phyloP scores from a whole-genome alignment of 2,329 filamentous ascomycete species.

The Pestalotiopsis sp. region DNA sequence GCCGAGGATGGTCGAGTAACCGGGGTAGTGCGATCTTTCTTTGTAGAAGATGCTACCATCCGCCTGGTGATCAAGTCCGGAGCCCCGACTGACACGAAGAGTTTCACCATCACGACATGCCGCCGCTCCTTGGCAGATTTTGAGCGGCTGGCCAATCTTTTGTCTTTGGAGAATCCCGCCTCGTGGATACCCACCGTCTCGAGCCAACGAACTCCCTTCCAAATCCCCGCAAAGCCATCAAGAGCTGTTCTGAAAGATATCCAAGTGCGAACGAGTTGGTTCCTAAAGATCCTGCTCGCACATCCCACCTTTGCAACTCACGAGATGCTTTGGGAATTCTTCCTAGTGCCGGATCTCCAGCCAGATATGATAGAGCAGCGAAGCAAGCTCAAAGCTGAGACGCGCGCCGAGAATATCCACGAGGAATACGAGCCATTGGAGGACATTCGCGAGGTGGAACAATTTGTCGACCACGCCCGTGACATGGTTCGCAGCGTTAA shows the following conservation, averaged over 20 bases:
- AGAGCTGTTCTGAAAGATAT: conserved; percentile 84
- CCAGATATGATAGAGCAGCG: conserved; percentile 87
- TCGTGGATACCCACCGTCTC: conserved; percentile 88
- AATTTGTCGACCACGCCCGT: conserved; percentile 87
- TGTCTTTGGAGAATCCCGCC: conserved; percentile 87
- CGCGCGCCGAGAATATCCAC: conserved; percentile 78
- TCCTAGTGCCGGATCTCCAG: conserved; percentile 92
- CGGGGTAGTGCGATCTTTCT: conserved; percentile 91
- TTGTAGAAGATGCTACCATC: conserved; percentile 94
- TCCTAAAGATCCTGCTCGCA: conserved; percentile 80
- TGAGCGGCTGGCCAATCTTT: conserved; percentile 81
- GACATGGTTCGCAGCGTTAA: conserved; percentile 88
- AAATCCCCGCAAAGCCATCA: conserved; percentile 90
- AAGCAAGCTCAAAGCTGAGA: conserved; percentile 83
- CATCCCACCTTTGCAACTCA: conserved; percentile 95
- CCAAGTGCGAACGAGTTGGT: conserved; percentile 83
- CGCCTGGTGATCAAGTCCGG: conserved; percentile 93
- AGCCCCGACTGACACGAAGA: conserved; percentile 77
- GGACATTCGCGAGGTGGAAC: conserved; percentile 85
- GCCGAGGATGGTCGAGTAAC: conserved; percentile 81
- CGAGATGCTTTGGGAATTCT: conserved; percentile 99
- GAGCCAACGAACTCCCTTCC: conserved; percentile 82
- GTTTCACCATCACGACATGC: conserved; percentile 93
- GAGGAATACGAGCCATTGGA: conserved; percentile 88
- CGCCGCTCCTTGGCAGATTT: conserved; percentile 87